Base-by-base conservation (phyloP, 78 protist species). In the Pigoraptor vietnamica region DNA sequence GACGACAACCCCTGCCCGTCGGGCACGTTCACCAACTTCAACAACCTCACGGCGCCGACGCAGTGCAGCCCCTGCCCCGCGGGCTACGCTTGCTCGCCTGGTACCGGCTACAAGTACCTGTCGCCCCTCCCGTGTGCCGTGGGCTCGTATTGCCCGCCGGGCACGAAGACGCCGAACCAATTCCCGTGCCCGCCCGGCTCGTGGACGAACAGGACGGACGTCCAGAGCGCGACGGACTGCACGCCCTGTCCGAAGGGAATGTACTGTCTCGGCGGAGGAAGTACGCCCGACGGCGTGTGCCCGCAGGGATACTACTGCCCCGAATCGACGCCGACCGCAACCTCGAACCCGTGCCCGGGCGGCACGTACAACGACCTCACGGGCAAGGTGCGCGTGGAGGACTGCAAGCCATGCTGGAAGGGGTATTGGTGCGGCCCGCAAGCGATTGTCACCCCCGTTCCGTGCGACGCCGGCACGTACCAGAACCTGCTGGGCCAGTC, bases 91-190 rank as follows among this genome's bases (percentile, higher is more conserved):
- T 83, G 38, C 87, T 2, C 34, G 23, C 9, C 39, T 2, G 88
- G 91, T 32, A 81, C 25, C 1, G 67, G 88, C 0, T 6, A 14
- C 67, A 48, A 48, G 29, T 48, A 48, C 14, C 67, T 48, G 6
- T 14, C 14, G 6, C 67, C 67, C 14, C 87, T 21, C 82, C 2
- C 10, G n/a, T 94, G 95, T 39, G 91, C 95, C 24, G 55, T 55
- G 67, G 95, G 95, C 37, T 39, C 40, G 48, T 94, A 87, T 91
- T 92, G 95, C 90, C 93, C 95, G 23, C 6, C 86, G n/a, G 95
- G 93, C 36, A 39, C 95, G 29, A 29, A 67, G 32, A 2, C 33
- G 24, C 89, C 88, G 0, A 48, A 6, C 6, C 67, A 48, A 14
- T 0, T 83, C 38, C 48, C 90, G 14, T 95, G 97, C 81, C 90